Evolutionary conservation across 2,329 filamentous ascomycete species (phyloP).

Genomic region (Beauveria sp.): DNA sequence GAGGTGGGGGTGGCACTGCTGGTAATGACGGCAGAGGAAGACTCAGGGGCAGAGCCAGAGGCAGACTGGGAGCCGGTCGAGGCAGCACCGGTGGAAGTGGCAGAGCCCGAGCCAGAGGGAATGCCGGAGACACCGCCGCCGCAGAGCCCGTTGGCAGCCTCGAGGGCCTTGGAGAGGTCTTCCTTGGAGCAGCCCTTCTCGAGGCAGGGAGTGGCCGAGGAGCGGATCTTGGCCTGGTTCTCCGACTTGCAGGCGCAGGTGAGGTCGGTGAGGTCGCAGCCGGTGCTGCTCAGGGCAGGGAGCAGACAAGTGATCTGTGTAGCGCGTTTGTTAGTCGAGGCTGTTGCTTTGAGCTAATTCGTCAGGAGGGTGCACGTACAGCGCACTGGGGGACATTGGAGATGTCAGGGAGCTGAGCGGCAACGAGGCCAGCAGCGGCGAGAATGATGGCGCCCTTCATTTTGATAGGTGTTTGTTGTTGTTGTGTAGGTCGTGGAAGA

Average conservation of each 20-base stretch:
- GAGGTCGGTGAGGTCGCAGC: constrained; percentile 29
- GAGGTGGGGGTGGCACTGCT: not conserved
- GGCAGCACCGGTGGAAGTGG: not conserved
- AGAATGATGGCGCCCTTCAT: constrained; percentile 34
- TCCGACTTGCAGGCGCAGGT: constrained; percentile 31
- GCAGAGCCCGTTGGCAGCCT: constrained; percentile 21
- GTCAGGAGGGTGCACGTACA: constrained; percentile 23
- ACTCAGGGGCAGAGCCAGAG: constrained; percentile 1
- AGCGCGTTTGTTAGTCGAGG: not conserved
- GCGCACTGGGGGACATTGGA: constrained; percentile 30
- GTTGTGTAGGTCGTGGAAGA: not conserved
- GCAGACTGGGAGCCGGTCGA: not conserved
- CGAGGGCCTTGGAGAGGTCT: constrained; percentile 26
- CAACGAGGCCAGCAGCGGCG: constrained; percentile 27
- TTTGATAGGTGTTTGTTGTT: constrained; percentile 17
- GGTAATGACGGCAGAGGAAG: constrained; percentile 9
- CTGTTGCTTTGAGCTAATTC: not conserved
- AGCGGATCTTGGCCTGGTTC: constrained; percentile 24
- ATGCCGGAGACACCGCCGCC: not conserved
- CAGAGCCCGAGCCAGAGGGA: constrained; percentile 3
- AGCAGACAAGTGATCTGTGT: constrained; percentile 27
- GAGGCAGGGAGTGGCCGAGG: constrained; percentile 25
- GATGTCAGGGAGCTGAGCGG: constrained; percentile 28
- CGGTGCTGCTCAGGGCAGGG: constrained; percentile 26
- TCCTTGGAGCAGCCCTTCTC: constrained; percentile 24